Evolutionary conservation across 2,329 filamentous ascomycete species (phyloP).

Genomic region (Colletotrichum caudatum): DNA sequence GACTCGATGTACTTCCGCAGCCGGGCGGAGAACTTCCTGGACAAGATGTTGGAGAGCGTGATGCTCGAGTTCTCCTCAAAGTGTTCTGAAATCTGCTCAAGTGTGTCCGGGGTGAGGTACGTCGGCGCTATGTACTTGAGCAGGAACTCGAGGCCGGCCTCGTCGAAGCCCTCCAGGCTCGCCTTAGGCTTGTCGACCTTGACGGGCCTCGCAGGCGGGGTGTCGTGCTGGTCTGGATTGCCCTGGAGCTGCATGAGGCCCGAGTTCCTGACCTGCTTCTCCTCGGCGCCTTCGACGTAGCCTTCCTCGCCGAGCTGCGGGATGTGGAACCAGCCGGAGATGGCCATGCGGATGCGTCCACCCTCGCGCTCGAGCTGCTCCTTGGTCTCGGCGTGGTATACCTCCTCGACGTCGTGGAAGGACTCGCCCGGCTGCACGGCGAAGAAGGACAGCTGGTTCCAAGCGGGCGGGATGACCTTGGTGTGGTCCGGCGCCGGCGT

Average conservation of each 20-base stretch:
- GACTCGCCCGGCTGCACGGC: conserved; percentile 98
- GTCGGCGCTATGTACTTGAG: conserved; percentile 90
- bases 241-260: conserved; percentile 93
- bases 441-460: conserved; percentile 98
- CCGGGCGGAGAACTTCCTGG: conserved; percentile 78
- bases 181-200: conserved; percentile 55
- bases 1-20: conserved; percentile 79
- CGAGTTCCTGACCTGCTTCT: conserved; percentile 88
- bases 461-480: conserved; percentile 90
- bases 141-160: conserved; percentile 87
- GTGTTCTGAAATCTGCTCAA: conserved; percentile 82
- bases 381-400: conserved; percentile 77
- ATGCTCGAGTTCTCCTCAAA: conserved; percentile 89
- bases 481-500: conserved; percentile 83
- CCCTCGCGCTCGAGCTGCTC: conserved; percentile 75
- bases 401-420: conserved; percentile 98
- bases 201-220: conserved; percentile 74
- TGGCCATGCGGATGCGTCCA: conserved; percentile 91
- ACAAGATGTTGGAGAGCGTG: conserved; percentile 82
- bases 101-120: conserved; percentile 91
- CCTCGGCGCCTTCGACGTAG: conserved; percentile 88
- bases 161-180: conserved; percentile 70
- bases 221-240: conserved; percentile 89
- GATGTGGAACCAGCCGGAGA: conserved; percentile 99
- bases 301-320: conserved; percentile 95